Evolutionary conservation across 2,329 filamentous ascomycete species (phyloP).

Genomic region (Leptosphaerulina australis): DNA sequence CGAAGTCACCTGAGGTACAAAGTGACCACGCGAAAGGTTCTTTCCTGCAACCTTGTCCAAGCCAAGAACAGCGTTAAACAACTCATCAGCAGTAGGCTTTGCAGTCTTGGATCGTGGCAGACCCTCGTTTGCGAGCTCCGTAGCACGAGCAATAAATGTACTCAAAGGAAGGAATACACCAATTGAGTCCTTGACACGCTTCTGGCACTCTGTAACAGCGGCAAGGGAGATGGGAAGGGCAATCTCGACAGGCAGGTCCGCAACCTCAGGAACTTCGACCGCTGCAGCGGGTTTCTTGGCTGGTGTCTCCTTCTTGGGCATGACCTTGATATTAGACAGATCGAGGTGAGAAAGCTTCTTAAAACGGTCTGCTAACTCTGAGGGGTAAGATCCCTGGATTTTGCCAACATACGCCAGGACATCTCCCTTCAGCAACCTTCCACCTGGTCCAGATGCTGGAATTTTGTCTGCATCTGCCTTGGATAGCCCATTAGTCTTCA

Average conservation of each 20-base stretch:
- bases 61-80: slow-evolving; percentile 89
- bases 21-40: slow-evolving; percentile 64
- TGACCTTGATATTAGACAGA: slow-evolving; percentile 91
- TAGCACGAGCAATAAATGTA: slow-evolving; percentile 83
- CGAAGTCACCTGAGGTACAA: slow-evolving; percentile 71
- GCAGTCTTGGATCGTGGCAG: slow-evolving; percentile 71
- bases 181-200: slow-evolving; percentile 75
- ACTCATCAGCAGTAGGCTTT: slow-evolving; percentile 74
- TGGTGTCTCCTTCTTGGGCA: slow-evolving; percentile 54
- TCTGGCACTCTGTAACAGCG: slow-evolving; percentile 79
- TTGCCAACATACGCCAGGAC: slow-evolving; percentile 86
- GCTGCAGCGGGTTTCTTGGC: slow-evolving; percentile 54
- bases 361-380: slow-evolving; percentile 72
- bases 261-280: slow-evolving; percentile 45
- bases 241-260: slow-evolving; percentile 62
- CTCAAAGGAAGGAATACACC: slow-evolving; percentile 83
- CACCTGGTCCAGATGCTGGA: slow-evolving; percentile 83
- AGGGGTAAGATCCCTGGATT: slow-evolving; percentile 74
- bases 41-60: slow-evolving; percentile 59
- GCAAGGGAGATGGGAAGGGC: slow-evolving; percentile 78
- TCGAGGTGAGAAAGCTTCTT: slow-evolving; percentile 82
- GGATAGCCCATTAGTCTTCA: slow-evolving; percentile 78
- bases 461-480: slow-evolving; percentile 80
- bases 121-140: slow-evolving; percentile 85
- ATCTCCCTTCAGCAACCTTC: slow-evolving; percentile 92